Evolutionary conservation across 2,329 filamentous ascomycete genomes (phyloP), one percentile per base, ranked within the genome.

Genomic region (Cryphonectria radicalis): DNA sequence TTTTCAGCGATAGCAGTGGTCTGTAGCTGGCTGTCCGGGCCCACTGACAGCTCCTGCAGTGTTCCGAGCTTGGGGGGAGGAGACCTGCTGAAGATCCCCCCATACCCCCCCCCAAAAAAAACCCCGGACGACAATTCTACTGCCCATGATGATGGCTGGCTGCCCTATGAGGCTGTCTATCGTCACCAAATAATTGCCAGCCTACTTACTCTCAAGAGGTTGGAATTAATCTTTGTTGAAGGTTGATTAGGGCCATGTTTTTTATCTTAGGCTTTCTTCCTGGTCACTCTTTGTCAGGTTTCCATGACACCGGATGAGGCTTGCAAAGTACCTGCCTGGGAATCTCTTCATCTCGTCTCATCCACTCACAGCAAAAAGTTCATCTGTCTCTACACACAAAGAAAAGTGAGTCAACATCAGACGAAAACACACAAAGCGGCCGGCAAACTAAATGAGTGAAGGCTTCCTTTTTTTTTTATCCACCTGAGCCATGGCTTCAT

Each of bases 301-400:
- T 67, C 22, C 59, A 63, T 32, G 65, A 68, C 62, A 70, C 65
- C n/a, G 62, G 68, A 32, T 70, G 71, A 72, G 67, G 64, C 60
- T n/a, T 40, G 53, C 55, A 35, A 22, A 60, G 53, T 57, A 57
- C 53, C 25, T 59, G 28, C 28, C 25, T 22, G 7, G 46, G 46
- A 22, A 22, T 50, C 43, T 46, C 35, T 53, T 14, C n/a, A 13
- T 42, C 32, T 67, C 50, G n/a, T 25, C 32, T n/a, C 25, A n/a
- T 66, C 28, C 42, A 4, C 50, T 67, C 28, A 53, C 25, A 28
- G 13, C 4, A 22, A n/a, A n/a, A 32, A 64, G 25, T 40, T 40
- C 50, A 42, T 19, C 46, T 50, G 10, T 19, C 64, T 57, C 8
- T 50, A 3, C 25, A 7, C 19, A 55, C 65, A 67, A 46, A 67